Evolutionary conservation across 805 yeast genomes (phyloP).

Genomic region (Hagleromyces aurorensis): DNA sequence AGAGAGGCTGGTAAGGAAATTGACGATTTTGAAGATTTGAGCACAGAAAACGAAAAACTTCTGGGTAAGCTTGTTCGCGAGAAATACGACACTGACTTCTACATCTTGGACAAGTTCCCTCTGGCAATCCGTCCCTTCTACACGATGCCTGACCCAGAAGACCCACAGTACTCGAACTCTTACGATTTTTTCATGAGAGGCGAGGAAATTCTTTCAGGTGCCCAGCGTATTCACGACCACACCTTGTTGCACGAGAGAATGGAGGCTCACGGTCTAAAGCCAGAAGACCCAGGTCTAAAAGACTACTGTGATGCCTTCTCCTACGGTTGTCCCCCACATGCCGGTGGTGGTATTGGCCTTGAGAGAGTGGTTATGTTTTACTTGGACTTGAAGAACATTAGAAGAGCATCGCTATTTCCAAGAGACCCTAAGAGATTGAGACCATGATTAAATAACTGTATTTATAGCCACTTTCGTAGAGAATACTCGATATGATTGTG

Average conservation of each 20-base stretch:
- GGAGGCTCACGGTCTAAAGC: slow-evolving; percentile 74
- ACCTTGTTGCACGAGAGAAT: slow-evolving; percentile 74
- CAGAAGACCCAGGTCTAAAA: slow-evolving; percentile 69
- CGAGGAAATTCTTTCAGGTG: slow-evolving; percentile 98
- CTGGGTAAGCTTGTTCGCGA: slow-evolving; percentile 89
- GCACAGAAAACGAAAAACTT: slow-evolving; percentile 90
- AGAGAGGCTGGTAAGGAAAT: slow-evolving; percentile 79
- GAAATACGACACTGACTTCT: slow-evolving; percentile 94
- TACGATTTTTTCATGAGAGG: slow-evolving; percentile 99
- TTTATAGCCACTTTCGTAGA: too few relatives aligned
- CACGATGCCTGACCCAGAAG: slow-evolving; percentile 96
- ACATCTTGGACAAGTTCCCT: slow-evolving; percentile 97
- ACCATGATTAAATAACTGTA: slow-evolving; percentile 50
- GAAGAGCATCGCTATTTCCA: slow-evolving; percentile 98
- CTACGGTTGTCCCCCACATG: slow-evolving; percentile 97
- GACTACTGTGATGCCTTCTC: slow-evolving; percentile 91
- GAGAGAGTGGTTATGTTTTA: slow-evolving; percentile 99
- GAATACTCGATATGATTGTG: not conserved
- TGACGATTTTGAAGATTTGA: slow-evolving; percentile 75
- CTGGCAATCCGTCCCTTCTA: slow-evolving; percentile 94
- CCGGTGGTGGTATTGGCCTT: slow-evolving; percentile 99
- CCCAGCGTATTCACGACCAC: slow-evolving; percentile 97
- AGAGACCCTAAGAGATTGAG: slow-evolving; percentile 93
- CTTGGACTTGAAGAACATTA: slow-evolving; percentile 92
- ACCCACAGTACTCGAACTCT: slow-evolving; percentile 90